Conservation (phyloP, 108 stramenopile species). For the Cyclotella sp. region DNA sequence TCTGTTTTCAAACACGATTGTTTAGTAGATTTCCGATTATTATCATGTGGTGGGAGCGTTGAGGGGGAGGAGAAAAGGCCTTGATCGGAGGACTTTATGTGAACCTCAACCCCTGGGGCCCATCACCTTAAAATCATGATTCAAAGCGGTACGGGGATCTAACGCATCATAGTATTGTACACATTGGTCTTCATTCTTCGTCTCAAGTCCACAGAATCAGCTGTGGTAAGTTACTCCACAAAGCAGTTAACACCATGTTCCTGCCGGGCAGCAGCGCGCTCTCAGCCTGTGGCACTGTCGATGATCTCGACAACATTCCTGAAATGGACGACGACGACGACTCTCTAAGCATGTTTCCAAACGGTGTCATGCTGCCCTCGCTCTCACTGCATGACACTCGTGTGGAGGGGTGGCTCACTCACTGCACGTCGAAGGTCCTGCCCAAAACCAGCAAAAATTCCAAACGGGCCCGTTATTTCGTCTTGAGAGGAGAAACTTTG, state of each 20-base stretch:
- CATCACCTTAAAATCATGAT: no score
- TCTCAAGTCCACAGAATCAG: no score
- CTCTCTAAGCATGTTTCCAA: conserved; percentile 11
- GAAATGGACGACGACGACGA: conserved; percentile 23
- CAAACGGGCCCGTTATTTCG: conserved; percentile 45
- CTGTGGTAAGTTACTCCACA: not conserved
- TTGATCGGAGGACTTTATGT: no score
- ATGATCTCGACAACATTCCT: conserved; percentile 11
- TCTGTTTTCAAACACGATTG: no score
- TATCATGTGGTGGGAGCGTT: no score
- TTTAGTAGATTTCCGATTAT: no score
- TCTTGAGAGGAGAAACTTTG: conserved; percentile 41
- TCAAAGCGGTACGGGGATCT: no score
- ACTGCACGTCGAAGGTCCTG: conserved; percentile 21
- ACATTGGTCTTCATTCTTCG: no score
- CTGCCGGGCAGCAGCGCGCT: not conserved
- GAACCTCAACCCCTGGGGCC: no score
- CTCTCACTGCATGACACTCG: conserved; percentile 21
- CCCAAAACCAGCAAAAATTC: conserved; percentile 29
- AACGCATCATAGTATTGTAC: no score
- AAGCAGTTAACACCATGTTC: not conserved
- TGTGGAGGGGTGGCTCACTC: conserved; percentile 48
- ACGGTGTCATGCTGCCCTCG: conserved; percentile 8
- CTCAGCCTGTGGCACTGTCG: not conserved
- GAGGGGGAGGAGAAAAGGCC: no score